Evolutionary conservation across 345 rosid genomes (phyloP).

Genomic region (Clarkia xantiana): DNA sequence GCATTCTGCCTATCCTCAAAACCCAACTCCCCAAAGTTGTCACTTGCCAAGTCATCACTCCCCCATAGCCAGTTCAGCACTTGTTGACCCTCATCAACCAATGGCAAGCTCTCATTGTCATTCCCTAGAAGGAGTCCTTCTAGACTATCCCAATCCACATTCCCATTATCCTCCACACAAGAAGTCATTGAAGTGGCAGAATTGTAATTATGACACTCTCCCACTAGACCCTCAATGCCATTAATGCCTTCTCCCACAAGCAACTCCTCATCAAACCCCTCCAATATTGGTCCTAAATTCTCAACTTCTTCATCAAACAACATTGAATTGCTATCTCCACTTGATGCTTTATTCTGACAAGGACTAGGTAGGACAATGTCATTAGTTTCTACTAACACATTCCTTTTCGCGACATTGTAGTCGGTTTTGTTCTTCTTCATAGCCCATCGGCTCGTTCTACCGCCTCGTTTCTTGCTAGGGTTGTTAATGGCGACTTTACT

Average conservation of each 20-base stretch:
- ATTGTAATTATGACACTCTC: no score
- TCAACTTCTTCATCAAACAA: no score
- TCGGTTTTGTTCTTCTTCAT: slow-evolving; percentile 10
- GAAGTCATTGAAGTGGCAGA: no score
- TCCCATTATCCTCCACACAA: not conserved
- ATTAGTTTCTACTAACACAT: not conserved
- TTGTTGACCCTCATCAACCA: not conserved
- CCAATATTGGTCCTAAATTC: no score
- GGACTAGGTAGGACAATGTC: no score
- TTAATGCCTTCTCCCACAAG: no score
- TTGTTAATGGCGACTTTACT: slow-evolving; percentile 2
- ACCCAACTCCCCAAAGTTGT: not conserved
- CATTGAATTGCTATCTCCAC: no score
- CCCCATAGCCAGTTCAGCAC: slow-evolving; percentile 4
- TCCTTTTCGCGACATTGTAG: not conserved
- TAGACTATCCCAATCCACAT: slow-evolving; percentile 3
- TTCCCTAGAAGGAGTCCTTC: slow-evolving; percentile 1
- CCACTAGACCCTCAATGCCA: no score
- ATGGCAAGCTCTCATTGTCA: not conserved
- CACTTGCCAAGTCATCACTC: not conserved
- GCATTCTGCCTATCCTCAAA: slow-evolving; percentile 5
- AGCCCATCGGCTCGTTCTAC: slow-evolving; percentile 14
- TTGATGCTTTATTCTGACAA: no score
- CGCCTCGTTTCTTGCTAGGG: slow-evolving; percentile 13
- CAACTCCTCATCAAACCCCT: no score